Base-by-base conservation (phyloP, 495 filamentous ascomycete genomes). In the Bathelium albidoporum region DNA sequence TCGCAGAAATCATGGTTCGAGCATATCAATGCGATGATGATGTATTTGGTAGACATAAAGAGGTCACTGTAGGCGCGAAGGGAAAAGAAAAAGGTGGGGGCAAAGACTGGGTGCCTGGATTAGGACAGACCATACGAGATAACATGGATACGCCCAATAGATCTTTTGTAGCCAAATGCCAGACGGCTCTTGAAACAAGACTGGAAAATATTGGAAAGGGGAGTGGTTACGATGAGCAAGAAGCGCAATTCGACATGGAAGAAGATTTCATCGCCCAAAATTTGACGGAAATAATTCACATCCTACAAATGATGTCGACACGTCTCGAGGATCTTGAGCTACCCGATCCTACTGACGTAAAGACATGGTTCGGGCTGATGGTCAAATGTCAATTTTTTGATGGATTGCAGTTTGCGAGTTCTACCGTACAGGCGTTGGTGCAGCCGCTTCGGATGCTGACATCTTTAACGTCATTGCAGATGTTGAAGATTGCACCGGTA, bases 321-420 rank as follows among this genome's bases (percentile, higher is more conserved):
- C 78, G 87, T 28, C 70, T 93, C 53, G 85, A 89, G 49, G 72
- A 80, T 4, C 78, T 78, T 3, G 69, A 74, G 2, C 78, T 77
- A 41, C 72, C 84, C 26, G 49, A 55, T 1, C 26, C 49, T 20
- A 22, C 81, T 86, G n/a, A 80, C 83, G 18, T 77, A 83, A 1
- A 75, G 7, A 75, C 81, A 60, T 97, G 92, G 92, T 89, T 92
- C 60, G 73, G 79, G 9, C 72, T 95, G 29, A 84, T 92, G 80
- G 71, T 72, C 29, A 78, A 83, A 1, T 83, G 81, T 70, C 73
- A 72, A 59, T 94, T 92, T 68, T 75, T 92, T 62, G 81, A 87
- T 32, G 70, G 74, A 20, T 32, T 69, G 14, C 59, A 60, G 29
- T 44, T 60, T 28, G 39, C 31, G 26, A 58, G 52, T 70, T 45